Conservation (phyloP, 148 eudicot genomes). For the Talinum fruticosum region DNA sequence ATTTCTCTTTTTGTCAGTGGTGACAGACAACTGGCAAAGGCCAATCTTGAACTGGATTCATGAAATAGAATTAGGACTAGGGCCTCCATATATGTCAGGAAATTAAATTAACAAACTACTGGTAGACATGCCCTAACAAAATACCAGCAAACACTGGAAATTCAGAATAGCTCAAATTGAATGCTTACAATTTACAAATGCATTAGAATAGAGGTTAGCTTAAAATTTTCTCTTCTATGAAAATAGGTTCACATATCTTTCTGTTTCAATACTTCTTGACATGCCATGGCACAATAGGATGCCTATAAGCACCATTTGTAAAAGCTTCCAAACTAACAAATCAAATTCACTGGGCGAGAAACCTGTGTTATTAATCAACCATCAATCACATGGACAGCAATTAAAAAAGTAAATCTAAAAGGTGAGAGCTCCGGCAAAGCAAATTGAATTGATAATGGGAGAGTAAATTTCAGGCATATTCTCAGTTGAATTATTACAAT, state of each 20-base stretch:
- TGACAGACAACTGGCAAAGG: conserved; percentile 76
- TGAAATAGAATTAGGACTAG: not conserved
- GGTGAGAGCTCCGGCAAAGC: not conserved
- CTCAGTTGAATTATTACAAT: not conserved
- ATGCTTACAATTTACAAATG: not conserved
- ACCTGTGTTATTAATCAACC: not conserved
- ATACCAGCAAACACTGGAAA: not conserved
- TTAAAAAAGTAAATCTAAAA: not conserved
- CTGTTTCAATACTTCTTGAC: not conserved
- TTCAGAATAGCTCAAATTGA: not conserved
- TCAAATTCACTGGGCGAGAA: not conserved
- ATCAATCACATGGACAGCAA: not conserved
- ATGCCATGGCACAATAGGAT: not conserved
- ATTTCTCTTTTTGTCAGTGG: conserved; percentile 68
- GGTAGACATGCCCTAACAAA: not conserved
- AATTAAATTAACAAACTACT: not conserved
- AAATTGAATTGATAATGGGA: not conserved
- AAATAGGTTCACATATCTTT: not conserved
- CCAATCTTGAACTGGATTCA: conserved; percentile 67
- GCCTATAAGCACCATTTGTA: not conserved
- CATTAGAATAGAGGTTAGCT: not conserved
- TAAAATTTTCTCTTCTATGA: not conserved
- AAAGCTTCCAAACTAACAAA: not conserved
- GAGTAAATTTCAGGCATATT: not conserved
- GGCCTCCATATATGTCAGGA: not conserved